A percentile compares a stretch with the other conserved stretches of the same genome.
Evolutionary conservation across 2,329 filamentous ascomycete genomes (phyloP).

Genomic region (Clarireedia monteithiana): DNA sequence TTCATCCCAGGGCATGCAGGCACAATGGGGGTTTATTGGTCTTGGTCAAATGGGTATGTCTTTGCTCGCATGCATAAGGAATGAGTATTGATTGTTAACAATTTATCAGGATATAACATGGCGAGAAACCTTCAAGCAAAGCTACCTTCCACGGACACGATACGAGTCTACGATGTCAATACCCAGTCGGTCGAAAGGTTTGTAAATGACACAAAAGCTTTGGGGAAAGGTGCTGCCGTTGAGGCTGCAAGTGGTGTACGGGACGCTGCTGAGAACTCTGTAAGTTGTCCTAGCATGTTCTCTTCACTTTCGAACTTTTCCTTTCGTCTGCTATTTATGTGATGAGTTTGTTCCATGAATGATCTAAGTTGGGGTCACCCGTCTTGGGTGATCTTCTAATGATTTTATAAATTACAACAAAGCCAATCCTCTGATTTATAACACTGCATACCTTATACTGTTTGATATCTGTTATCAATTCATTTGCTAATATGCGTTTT

Average conservation of each 20-base stretch:
- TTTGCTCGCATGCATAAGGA: conserved; percentile 9
- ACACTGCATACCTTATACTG: neutral
- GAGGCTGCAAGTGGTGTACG: conserved; percentile 48
- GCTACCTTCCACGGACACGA: conserved; percentile 51
- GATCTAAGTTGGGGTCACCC: conserved; percentile 28
- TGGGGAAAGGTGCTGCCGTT: conserved; percentile 37
- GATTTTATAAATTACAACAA: conserved; percentile 25
- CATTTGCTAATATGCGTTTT: conserved; percentile 3
- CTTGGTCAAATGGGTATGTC: conserved; percentile 52
- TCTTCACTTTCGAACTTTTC: neutral
- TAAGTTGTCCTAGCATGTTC: conserved; percentile 35
- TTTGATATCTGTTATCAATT: neutral
- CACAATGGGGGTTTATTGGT: conserved; percentile 52
- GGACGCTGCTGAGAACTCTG: conserved; percentile 59
- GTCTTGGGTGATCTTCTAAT: conserved; percentile 23
- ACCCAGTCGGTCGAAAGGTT: conserved; percentile 47
- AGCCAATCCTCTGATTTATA: conserved; percentile 27
- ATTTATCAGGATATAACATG: conserved; percentile 57
- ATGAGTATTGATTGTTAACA: conserved; percentile 14
- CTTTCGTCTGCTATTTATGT: conserved; percentile 19
- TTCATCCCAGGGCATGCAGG: conserved; percentile 35
- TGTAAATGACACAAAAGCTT: conserved; percentile 36
- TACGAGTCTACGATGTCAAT: conserved; percentile 62
- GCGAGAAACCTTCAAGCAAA: conserved; percentile 62
- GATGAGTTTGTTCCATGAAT: conserved; percentile 27